Percentiles rank a stretch among this genome's conserved stretches.
Evolutionary conservation across 108 stramenopile species (phyloP).

Genomic region (Cylindrotheca closterium): DNA sequence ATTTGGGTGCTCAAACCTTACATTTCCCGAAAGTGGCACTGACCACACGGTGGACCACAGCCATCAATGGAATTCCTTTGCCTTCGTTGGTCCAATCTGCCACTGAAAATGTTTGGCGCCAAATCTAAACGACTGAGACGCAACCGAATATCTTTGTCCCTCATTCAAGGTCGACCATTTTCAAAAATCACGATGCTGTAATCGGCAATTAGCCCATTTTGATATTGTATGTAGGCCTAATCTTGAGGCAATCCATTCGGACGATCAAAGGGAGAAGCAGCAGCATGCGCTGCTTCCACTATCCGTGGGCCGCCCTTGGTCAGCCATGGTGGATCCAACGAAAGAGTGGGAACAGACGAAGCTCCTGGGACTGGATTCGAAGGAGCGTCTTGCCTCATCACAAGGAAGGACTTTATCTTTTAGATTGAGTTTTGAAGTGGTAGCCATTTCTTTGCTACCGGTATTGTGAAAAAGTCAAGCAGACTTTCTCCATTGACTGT

Average conservation of each 20-base stretch:
- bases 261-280: slow-evolving; percentile 42
- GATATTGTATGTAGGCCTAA: slow-evolving; percentile 1
- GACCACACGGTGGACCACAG: slow-evolving; percentile 48
- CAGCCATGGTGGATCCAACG: neutral
- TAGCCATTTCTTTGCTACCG: no score
- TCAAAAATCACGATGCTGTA: slow-evolving; percentile 57
- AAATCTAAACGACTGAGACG: slow-evolving; percentile 43
- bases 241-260: slow-evolving; percentile 43
- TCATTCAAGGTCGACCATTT: slow-evolving; percentile 28
- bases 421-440: no score
- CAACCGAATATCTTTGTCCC: slow-evolving; percentile 21
- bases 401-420: slow-evolving; percentile 16
- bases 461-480: no score
- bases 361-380: slow-evolving; percentile 31
- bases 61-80: slow-evolving; percentile 24
- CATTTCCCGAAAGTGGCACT: slow-evolving; percentile 41
- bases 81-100: slow-evolving; percentile 25
- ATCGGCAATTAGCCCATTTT: slow-evolving; percentile 15
- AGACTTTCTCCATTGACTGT: no score
- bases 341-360: slow-evolving; percentile 10
- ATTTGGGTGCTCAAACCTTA: slow-evolving; percentile 20
- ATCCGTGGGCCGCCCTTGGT: neutral
- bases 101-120: slow-evolving; percentile 16
- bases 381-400: slow-evolving; percentile 33
- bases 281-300: slow-evolving; percentile 37